These are phyloP conservation scores for Pyrenopolyporus hunteri DNA, from an alignment of 495 filamentous ascomycete genomes.

Conservation along the genomic window DNA sequence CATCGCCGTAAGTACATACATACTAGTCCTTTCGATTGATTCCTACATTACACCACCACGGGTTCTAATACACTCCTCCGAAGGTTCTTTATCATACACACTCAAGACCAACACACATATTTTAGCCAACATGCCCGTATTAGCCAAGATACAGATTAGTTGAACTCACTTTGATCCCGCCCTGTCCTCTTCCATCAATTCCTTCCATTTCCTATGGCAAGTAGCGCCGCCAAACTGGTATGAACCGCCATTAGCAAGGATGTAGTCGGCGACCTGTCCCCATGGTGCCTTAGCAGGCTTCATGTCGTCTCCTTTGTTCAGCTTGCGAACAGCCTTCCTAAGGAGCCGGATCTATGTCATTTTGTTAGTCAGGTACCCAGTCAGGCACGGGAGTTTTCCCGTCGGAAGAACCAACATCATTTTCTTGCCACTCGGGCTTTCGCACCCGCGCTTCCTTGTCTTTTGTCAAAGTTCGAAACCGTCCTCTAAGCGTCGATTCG, in stretches of 20 bases:
- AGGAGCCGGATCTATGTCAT: constrained; percentile 54
- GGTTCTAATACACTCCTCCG: constrained; percentile 23
- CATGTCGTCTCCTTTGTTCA: constrained; percentile 38
- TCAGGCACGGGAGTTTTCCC: no score
- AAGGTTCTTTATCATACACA: constrained; percentile 30
- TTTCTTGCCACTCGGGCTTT: constrained; percentile 76
- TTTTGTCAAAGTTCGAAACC: constrained; percentile 82
- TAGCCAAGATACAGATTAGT: not conserved
- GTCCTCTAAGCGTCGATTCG: constrained; percentile 85
- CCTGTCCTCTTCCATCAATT: constrained; percentile 43
- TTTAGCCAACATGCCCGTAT: constrained; percentile 10
- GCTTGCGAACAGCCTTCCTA: constrained; percentile 52
- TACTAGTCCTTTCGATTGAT: constrained; percentile 11
- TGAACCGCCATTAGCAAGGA: constrained; percentile 70
- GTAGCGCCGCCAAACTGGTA: constrained; percentile 88
- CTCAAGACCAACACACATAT: constrained; percentile 16
- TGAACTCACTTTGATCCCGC: constrained; percentile 12
- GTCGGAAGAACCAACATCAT: constrained; percentile 69
- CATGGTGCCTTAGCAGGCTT: constrained; percentile 68
- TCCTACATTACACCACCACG: not conserved
- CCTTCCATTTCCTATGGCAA: constrained; percentile 83
- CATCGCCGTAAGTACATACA: constrained; percentile 42
- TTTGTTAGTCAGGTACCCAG: constrained; percentile 14
- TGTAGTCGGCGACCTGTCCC: constrained; percentile 81
- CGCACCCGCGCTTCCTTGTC: constrained; percentile 72